Evolutionary conservation across 2,329 filamentous ascomycete genomes (phyloP).

Genomic region (Calonectria ilicicola): DNA sequence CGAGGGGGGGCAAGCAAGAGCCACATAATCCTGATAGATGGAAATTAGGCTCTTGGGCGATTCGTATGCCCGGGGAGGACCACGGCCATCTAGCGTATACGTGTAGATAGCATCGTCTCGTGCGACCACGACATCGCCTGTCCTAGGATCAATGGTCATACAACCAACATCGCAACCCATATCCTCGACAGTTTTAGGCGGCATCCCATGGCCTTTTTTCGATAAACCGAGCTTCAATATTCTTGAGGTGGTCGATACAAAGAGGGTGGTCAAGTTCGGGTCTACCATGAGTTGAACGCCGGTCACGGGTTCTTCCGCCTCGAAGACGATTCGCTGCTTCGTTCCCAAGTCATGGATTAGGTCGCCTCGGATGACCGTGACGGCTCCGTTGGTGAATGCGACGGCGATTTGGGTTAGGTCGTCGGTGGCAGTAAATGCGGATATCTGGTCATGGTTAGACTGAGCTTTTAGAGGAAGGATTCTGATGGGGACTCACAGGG

Average conservation of each 20-base stretch:
- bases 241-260: conserved; percentile 90
- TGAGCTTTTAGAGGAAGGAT: neutral
- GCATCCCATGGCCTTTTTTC: conserved; percentile 88
- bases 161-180: conserved; percentile 92
- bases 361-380: conserved; percentile 93
- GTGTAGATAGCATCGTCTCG: conserved; percentile 96
- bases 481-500: conserved; percentile 68
- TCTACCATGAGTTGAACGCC: conserved; percentile 82
- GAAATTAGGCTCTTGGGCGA: conserved; percentile 86
- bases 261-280: conserved; percentile 77
- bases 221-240: conserved; percentile 90
- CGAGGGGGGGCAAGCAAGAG: conserved; percentile 82
- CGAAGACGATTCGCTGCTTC: conserved; percentile 93
- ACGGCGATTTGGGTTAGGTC: conserved; percentile 94
- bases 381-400: conserved; percentile 94
- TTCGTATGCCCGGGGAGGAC: conserved; percentile 91
- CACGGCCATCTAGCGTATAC: conserved; percentile 86
- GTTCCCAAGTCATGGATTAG: conserved; percentile 95
- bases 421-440: conserved; percentile 87
- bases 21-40: conserved; percentile 87
- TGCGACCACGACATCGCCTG: conserved; percentile 89
- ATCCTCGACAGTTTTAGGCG: conserved; percentile 89
- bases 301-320: conserved; percentile 96
- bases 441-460: conserved; percentile 67
- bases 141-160: conserved; percentile 86